These are phyloP conservation scores for Prunus dulcis DNA, from an alignment of 306 rosid species.

Conservation along the genomic window DNA sequence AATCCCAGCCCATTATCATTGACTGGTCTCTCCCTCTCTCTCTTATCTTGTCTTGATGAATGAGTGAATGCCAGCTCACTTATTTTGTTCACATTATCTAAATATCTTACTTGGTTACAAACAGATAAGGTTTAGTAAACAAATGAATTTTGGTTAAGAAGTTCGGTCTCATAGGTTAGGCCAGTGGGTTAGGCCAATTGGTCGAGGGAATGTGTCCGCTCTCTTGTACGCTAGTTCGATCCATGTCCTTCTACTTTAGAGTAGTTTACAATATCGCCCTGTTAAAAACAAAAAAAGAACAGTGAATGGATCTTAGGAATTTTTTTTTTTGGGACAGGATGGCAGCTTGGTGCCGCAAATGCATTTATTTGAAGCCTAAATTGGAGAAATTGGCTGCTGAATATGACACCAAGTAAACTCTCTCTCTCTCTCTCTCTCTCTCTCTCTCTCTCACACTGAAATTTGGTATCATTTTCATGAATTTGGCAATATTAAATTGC, in stretches of 20 bases:
- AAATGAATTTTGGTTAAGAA: no score
- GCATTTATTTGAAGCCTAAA: slow-evolving; percentile 93
- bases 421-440: not conserved
- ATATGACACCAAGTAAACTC: slow-evolving; percentile 57
- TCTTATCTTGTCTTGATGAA: not conserved
- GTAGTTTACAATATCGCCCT: no score
- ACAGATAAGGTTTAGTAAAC: not conserved
- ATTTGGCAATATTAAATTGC: not conserved
- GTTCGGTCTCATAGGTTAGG: no score
- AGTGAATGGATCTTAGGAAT: not conserved
- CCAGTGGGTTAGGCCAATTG: no score
- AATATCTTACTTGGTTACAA: not conserved
- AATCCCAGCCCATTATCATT: slow-evolving; percentile 62
- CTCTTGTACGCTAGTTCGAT: no score
- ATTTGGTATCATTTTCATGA: not conserved
- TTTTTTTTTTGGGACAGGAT: slow-evolving; percentile 45
- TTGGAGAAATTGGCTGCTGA: slow-evolving; percentile 87
- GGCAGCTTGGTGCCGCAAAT: slow-evolving; percentile 96
- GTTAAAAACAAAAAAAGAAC: no score
- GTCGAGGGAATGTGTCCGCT: no score
- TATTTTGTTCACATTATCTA: not conserved
- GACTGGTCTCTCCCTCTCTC: slow-evolving; percentile 53
- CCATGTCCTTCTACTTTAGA: no score
- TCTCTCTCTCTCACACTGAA: not conserved
- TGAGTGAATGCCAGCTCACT: not conserved